Percentiles rank a stretch among this genome's conserved stretches.
These are phyloP conservation scores for Pseudogymnoascus sp. DNA, from an alignment of 2,329 filamentous ascomycete genomes.

Conservation along the genomic window DNA sequence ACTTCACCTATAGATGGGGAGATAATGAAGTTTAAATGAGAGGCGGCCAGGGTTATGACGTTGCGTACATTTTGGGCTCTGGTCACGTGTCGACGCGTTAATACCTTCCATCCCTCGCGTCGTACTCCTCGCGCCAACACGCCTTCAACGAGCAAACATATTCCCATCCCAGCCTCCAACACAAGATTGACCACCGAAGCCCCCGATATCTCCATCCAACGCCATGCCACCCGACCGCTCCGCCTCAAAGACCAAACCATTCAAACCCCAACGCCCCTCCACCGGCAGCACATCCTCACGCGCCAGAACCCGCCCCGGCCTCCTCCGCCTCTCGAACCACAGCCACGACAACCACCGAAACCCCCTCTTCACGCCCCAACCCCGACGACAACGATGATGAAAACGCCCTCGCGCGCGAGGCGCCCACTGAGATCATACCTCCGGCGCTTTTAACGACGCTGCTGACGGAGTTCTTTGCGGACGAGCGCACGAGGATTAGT, in stretches of 20 bases:
- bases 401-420: background rate
- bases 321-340: background rate
- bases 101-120: background rate
- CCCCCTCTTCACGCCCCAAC: conserved; percentile 4
- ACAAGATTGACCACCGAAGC: background rate
- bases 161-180: background rate
- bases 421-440: conserved; percentile 47
- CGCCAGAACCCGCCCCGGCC: background rate
- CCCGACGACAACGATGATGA: background rate
- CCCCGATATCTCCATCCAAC: background rate
- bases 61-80: too few species aligned
- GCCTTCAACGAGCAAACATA: background rate
- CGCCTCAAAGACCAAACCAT: conserved; percentile 11
- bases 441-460: conserved; percentile 67
- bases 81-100: background rate
- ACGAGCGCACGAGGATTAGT: conserved; percentile 65
- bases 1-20: too few species aligned
- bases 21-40: too few species aligned
- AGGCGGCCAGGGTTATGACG: too few species aligned
- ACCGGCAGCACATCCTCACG: background rate
- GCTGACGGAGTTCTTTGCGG: conserved; percentile 70
- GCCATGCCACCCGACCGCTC: conserved; percentile 7
- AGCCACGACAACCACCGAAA: background rate
- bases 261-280: conserved; percentile 9
- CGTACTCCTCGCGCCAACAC: background rate